Conservation (phyloP, 2,329 filamentous ascomycete genomes). For the Fulvia fulva region DNA sequence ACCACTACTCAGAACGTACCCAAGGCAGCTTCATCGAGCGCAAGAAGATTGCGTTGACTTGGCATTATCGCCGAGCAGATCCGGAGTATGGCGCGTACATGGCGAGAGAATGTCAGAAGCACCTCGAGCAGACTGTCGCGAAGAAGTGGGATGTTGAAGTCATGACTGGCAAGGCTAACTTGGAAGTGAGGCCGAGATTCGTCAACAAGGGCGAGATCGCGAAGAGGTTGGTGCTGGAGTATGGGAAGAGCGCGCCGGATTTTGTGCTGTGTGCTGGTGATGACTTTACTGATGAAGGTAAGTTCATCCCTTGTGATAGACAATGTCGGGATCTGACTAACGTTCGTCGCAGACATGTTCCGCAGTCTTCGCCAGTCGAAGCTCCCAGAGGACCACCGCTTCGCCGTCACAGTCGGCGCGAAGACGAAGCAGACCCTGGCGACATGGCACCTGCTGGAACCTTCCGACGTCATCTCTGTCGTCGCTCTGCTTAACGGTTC, state of each 20-base stretch:
- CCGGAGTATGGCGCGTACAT: constrained; percentile 79
- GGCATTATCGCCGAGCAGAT: constrained; percentile 93
- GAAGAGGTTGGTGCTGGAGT: constrained; percentile 73
- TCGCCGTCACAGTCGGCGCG: constrained; percentile 86
- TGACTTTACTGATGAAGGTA: constrained; percentile 96
- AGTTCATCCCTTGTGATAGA: constrained; percentile 12
- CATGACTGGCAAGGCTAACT: constrained; percentile 93
- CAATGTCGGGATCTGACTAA: constrained; percentile 22
- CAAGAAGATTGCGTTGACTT: constrained; percentile 90
- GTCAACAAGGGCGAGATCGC: constrained; percentile 98
- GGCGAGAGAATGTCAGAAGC: constrained; percentile 72
- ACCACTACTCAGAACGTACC: constrained; percentile 81
- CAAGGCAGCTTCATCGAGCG: constrained; percentile 91
- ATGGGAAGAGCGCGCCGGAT: constrained; percentile 65
- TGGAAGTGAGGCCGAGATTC: constrained; percentile 93
- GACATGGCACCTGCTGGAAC: constrained; percentile 84
- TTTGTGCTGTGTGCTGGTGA: constrained; percentile 91
- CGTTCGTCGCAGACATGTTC: constrained; percentile 63
- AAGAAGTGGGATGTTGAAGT: constrained; percentile 89
- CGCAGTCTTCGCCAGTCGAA: constrained; percentile 63
- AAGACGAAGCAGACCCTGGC: constrained; percentile 90
- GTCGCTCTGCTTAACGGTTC: constrained; percentile 34
- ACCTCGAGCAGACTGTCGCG: constrained; percentile 71
- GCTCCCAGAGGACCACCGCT: constrained; percentile 64
- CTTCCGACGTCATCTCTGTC: constrained; percentile 69